These are phyloP conservation scores for Zasmidium cellare DNA, from an alignment of 2,329 filamentous ascomycete genomes.

Conservation along the genomic window DNA sequence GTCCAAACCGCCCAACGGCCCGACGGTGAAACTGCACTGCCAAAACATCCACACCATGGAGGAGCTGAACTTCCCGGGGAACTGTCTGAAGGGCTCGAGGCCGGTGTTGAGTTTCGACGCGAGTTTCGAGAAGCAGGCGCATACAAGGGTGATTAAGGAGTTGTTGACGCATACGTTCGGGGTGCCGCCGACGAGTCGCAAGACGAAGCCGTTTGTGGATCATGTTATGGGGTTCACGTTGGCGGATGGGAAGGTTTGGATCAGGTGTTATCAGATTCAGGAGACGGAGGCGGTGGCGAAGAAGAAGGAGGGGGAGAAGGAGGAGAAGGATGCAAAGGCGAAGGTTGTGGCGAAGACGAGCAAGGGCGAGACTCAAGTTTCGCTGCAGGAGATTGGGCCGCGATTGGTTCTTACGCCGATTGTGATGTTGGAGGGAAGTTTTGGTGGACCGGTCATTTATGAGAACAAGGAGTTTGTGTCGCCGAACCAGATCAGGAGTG, in stretches of 20 bases:
- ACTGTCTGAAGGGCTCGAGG: conserved; percentile 90
- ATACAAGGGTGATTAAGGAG: conserved; percentile 83
- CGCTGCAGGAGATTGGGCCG: conserved; percentile 88
- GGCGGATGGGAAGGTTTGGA: conserved; percentile 92
- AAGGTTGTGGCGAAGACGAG: conserved; percentile 42
- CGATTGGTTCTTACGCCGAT: conserved; percentile 92
- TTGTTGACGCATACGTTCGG: conserved; percentile 88
- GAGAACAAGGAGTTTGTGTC: conserved; percentile 97
- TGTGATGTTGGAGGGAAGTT: conserved; percentile 90
- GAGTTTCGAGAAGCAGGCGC: conserved; percentile 68
- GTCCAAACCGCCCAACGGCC: conserved; percentile 83
- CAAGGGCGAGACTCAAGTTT: conserved; percentile 69
- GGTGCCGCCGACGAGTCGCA: conserved; percentile 82
- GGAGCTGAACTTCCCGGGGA: conserved; percentile 93
- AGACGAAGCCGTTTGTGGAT: conserved; percentile 94
- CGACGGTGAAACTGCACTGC: conserved; percentile 72
- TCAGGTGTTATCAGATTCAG: conserved; percentile 89
- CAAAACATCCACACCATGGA: conserved; percentile 88
- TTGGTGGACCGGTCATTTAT: conserved; percentile 95
- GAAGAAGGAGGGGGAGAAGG: conserved; percentile 45
- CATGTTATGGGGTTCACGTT: conserved; percentile 91
- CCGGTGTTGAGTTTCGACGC: conserved; percentile 90
- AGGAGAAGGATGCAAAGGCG: conserved; percentile 38
- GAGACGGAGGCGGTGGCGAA: conserved; percentile 73
- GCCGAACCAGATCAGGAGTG: conserved; percentile 85